phyloP scores from a whole-genome alignment of 345 rosid species.

The Theobroma cacao region DNA sequence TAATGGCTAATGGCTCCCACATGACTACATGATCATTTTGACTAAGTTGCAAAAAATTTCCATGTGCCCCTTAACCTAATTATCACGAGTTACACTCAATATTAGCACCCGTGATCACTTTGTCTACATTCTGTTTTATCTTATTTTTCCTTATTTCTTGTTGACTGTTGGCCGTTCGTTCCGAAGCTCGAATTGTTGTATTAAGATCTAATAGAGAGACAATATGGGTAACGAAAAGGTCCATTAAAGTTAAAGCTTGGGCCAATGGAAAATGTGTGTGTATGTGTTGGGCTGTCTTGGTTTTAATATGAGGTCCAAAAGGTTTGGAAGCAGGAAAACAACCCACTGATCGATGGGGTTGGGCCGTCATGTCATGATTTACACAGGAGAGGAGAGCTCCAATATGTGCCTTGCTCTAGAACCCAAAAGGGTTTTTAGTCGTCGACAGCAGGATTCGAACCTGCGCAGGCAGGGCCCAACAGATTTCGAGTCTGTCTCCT shows the following conservation, averaged over 20 bases:
- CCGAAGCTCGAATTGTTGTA: no score
- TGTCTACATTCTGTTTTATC: neutral
- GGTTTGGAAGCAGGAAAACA: neutral
- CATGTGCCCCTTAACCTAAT: neutral
- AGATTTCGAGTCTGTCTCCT: slow-evolving; percentile 99
- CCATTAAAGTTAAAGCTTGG: neutral
- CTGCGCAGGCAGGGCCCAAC: slow-evolving; percentile 99
- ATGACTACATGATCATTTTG: no score
- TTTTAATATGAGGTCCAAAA: neutral
- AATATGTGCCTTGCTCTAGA: neutral
- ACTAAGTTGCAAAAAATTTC: no score
- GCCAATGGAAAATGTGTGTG: neutral
- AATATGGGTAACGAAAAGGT: neutral
- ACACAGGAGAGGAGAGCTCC: neutral
- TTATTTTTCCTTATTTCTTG: no score
- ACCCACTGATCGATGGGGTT: neutral
- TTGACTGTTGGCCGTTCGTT: no score
- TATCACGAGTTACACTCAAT: no score
- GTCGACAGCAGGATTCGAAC: slow-evolving; percentile 99
- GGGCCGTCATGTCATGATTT: neutral
- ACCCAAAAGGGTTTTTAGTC: slow-evolving; percentile 9
- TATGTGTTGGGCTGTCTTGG: neutral
- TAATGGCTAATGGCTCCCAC: neutral
- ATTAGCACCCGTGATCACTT: neutral
- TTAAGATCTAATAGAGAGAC: neutral